Evolutionary conservation across 1,284 basidiomycete species (phyloP), one percentile per base, ranked within the genome.

Genomic region (Fomitopsis pinicola): DNA sequence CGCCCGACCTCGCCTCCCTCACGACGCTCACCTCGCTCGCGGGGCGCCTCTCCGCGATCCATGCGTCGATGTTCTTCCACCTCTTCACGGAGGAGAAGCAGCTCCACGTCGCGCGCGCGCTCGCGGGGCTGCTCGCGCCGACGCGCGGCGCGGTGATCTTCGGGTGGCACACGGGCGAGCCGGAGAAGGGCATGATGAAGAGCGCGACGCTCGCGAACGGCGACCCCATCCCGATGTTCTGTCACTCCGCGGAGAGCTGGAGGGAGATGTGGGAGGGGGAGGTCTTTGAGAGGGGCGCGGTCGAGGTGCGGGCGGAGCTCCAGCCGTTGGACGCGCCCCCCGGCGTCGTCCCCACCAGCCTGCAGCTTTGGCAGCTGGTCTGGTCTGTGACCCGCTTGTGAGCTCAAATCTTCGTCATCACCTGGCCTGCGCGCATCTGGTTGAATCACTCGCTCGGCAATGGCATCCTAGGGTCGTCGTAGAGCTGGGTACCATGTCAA

Each of bases 41-140:
- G 50, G 78, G 79, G 3, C 75, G 76, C 56, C 68, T 80, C 42
- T 77, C 80, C 10, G 80, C 75, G 12, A 80, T 85, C 36, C 78
- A 82, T 64, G 74, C 78, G 5, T 79, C 79, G 10, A 68, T 77
- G 1, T 77, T 84, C 68, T 85, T 84, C 71, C 82, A 85, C 66
- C 73, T 84, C 28, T 84, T 84, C 70, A 64, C 71, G 57, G 75
- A 82, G 65, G 75, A 75, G 19, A 57, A 74, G 36, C 82, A 84
- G 67, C 55, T 69, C 7, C 57, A 75, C 38, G 70, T 82, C n/a
- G 82, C 78, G 4, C 68, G 67, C 14, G 71, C 68, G 3, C 62
- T 82, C 45, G 78, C 76, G 0, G 67, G 76, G 1, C 71, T 84
- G 8, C 75, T 80, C 44, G 74, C 73, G 12, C 69, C 75, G 0